Base-by-base conservation (phyloP, 2,329 filamentous ascomycete species). In the Didymellaceae sp. region DNA sequence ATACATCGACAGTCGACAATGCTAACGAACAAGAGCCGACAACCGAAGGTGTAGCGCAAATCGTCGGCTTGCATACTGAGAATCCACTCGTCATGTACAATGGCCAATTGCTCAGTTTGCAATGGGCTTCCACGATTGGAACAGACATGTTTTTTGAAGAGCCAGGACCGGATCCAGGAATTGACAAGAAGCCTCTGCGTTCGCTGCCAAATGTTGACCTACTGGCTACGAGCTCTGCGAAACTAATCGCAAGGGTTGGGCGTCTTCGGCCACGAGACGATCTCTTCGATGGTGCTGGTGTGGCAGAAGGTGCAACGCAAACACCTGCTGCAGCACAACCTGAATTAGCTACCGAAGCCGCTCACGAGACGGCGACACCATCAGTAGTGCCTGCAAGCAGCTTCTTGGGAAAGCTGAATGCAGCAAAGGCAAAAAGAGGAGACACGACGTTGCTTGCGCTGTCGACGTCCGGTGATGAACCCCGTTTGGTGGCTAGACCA, bases 51-150 rank as follows among this genome's bases (percentile, higher is more conserved):
- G 70, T 74, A 37, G 82, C 96, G 5, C 91, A 96, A 66, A 86
- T 97, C 41, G 78, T 94, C n/a, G 91, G 90, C 21, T 80, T 97
- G 3, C 88, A 96, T 71, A 87, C 87, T 1, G 66, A 76, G 2
- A 87, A 89, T 39, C 93, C 93, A 0, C 77, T 96, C 21, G 81
- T 96, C 52, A 88, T 88, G 17, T 95, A 95, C 74, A 82, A 87
- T 50, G 89, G 88, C 22, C 84, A 87, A 55, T 77, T 95, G 17
- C 94, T 92, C 68, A 86, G 85, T 57, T 93, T 91, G 58, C 77
- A 84, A 35, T 97, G 93, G 93, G 83, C 85, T 9, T 85, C 89
- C 54, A 88, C 91, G 52, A 83, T 96, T 33, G 93, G 93, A 26
- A 96, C 91, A 0, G 90, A 95, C 60, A 77, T 92, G 57, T 82